Evolutionary conservation across 805 yeast genomes (phyloP), one percentile per base, ranked within the genome.

Genomic region (Pichia cephalocereana): DNA sequence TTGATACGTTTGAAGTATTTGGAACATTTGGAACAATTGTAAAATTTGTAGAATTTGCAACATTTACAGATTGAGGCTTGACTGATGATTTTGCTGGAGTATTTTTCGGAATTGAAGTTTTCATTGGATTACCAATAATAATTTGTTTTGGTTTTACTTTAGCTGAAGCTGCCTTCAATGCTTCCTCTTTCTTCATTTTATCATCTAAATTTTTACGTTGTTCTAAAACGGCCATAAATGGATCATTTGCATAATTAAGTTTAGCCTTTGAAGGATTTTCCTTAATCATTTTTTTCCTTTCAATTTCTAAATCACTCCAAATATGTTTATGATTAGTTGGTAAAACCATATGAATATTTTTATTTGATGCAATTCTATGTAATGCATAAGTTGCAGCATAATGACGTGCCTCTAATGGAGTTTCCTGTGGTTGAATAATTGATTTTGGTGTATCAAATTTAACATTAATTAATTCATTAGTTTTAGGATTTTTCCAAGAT

Each of bases 351-450:
- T 86, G 86, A 65, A 91, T 63, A 60, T 87, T 89, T 57, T 89
- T 89, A 55, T 82, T 82, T 51, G 80, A 86, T 37, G 90, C 82
- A 18, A 91, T 73, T 36, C 96, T 70, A 61, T 80, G 90, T 52
- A 91, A 64, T 0, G 91, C 93, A 54, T 83, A 86, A 0, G 97
- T 89, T 0, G 99, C 97, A 0, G 91, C 89, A 57, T 76, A 75
- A 62, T 90, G 95, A 43, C 96, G 75, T 1, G 98, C 96, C 57
- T 90, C 97, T 32, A 87, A 70, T 2, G 95, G 77, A 0, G 97
- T 87, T 42, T 80, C 86, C 55, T 85, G 88, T 0, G 90, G 82
- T 4, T 68, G 65, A 8, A 82, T 71, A 5, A 75, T 58, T 9
- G 76, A 79, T 7, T 64, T 58, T 18, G 74, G 73, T 0, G 82